Evolutionary conservation across 805 yeast species (phyloP).

Genomic region (Grigorovia jiainica): DNA sequence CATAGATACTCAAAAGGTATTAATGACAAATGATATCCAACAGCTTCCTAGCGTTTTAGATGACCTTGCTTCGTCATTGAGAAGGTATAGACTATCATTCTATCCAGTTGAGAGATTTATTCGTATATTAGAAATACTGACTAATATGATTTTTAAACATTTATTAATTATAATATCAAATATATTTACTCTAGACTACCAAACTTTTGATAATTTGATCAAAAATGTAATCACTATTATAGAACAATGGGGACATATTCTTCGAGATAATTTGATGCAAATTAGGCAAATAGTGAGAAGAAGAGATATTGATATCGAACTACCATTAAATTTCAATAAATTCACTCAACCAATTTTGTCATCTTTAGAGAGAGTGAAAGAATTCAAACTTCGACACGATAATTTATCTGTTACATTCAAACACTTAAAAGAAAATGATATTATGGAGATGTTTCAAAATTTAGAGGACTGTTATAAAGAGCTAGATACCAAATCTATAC

Average conservation of each 20-base stretch:
- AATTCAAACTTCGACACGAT: constrained; percentile 46
- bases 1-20: constrained; percentile 55
- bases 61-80: constrained; percentile 50
- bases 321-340: constrained; percentile 6
- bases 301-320: not conserved
- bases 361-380: constrained; percentile 22
- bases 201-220: constrained; percentile 28
- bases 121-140: constrained; percentile 53
- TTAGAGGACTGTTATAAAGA: constrained; percentile 33
- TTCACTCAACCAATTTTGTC: constrained; percentile 36
- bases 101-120: constrained; percentile 62
- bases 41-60: constrained; percentile 38
- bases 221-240: constrained; percentile 29
- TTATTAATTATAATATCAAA: constrained; percentile 33
- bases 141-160: constrained; percentile 44
- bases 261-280: constrained; percentile 25
- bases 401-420: constrained; percentile 34
- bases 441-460: not conserved
- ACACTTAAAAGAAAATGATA: not conserved
- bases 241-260: constrained; percentile 46
- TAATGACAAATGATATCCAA: constrained; percentile 36
- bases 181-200: constrained; percentile 36
- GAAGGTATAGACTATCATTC: constrained; percentile 45
- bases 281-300: constrained; percentile 67
- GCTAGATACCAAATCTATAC: constrained; percentile 33